Evolutionary conservation across 345 rosid species (phyloP).

Genomic region (Raphanus raphanistrum): DNA sequence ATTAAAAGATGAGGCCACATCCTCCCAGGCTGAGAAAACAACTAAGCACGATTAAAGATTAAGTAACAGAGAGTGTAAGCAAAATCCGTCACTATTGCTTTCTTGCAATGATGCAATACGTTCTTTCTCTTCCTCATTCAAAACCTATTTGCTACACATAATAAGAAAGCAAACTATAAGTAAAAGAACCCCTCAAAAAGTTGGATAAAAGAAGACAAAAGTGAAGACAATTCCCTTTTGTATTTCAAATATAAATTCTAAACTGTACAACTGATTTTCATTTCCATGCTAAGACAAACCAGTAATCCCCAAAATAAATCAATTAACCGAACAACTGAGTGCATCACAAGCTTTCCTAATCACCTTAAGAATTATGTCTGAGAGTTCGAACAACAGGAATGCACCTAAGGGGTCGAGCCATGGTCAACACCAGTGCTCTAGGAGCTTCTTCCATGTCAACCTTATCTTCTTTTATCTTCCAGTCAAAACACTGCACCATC

Average conservation of each 20-base stretch:
- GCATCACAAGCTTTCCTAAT: neutral
- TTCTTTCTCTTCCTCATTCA: neutral
- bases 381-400: neutral
- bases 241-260: neutral
- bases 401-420: neutral
- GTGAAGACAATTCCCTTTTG: neutral
- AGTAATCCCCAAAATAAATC: neutral
- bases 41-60: too few relatives aligned
- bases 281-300: neutral
- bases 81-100: neutral
- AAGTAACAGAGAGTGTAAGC: too few relatives aligned
- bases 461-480: neutral
- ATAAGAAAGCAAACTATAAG: neutral
- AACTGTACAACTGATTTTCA: neutral
- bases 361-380: neutral
- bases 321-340: neutral
- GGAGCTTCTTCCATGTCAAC: neutral
- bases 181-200: neutral
- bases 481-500: constrained; percentile 12
- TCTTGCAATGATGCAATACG: neutral
- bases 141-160: neutral
- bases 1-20: too few relatives aligned
- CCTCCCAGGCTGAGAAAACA: too few relatives aligned
- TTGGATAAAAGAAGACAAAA: neutral
- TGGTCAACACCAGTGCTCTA: neutral